phyloP scores from a whole-genome alignment of 116 monocot species.

The Zostera marina region DNA sequence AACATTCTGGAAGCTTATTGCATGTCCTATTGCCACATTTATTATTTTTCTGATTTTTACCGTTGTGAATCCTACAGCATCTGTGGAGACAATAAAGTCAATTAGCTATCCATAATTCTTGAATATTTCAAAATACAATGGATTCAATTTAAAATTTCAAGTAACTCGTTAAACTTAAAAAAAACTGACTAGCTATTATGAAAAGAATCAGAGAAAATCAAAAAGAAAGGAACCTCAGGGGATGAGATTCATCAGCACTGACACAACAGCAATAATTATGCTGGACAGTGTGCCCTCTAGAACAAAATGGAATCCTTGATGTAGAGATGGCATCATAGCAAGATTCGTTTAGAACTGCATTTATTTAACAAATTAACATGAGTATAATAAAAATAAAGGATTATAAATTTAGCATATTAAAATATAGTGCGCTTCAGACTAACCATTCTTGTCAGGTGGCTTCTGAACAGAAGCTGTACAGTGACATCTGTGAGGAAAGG shows the following conservation, averaged over 20 bases:
- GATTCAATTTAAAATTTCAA: not conserved
- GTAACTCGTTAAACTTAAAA: not conserved
- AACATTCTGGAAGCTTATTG: conserved; percentile 17
- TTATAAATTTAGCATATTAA: not conserved
- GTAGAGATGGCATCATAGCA: conserved; percentile 16
- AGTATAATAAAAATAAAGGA: not conserved
- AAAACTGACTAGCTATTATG: not conserved
- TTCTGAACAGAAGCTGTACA: conserved; percentile 7
- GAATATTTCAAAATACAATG: too few species aligned
- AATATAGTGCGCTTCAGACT: not conserved
- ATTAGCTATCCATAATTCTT: not conserved
- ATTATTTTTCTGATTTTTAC: conserved; percentile 6
- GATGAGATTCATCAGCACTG: conserved; percentile 15
- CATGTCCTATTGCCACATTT: conserved; percentile 21
- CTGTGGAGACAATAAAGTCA: not conserved
- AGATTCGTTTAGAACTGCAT: conserved; percentile 24
- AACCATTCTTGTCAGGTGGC: not conserved
- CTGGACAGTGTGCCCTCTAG: conserved; percentile 11
- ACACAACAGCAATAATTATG: conserved; percentile 16
- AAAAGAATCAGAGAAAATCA: not conserved
- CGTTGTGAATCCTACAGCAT: conserved; percentile 2
- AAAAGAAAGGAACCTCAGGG: conserved; percentile 33
- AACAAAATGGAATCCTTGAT: conserved; percentile 15
- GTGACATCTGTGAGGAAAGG: conserved; percentile 17
- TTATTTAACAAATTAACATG: not conserved